Base-by-base conservation (phyloP, 192 early-diverging fungal genomes). In the Martensiomyces pterosporus region DNA sequence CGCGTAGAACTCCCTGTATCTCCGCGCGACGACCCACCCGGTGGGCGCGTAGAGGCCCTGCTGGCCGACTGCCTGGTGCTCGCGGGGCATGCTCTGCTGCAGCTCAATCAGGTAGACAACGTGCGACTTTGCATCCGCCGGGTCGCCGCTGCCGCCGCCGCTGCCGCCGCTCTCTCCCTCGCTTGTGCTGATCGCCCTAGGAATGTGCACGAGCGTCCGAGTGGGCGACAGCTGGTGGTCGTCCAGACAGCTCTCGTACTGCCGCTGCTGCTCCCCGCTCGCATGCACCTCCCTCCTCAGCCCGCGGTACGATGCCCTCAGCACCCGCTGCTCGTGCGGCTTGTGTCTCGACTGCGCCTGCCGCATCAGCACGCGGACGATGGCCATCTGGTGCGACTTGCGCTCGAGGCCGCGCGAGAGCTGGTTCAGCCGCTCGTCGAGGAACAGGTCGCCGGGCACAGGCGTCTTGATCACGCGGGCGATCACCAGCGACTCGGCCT, bases 1-100 rank as follows among this genome's bases (percentile, higher is more conserved):
- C 0, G 79, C 73, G 43, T 82, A 79, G 60, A 97, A 94, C 67
- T 97, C 91, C n/a, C 81, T 80, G 61, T 89, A 92, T 3, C 92
- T 67, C 6, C 89, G 76, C 2, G 77, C 74, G n/a, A 88, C 82
- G 14, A 88, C 76, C 88, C 88, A 90, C 3, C 86, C 84, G 3
- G 51, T 36, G 1, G 56, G 56, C 38, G 61, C 67, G 33, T 36
- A 41, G 29, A 12, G 12, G 12, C 16, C 24, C 8, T 24, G n/a
- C 15, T 24, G n/a, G 23, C 27, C 17, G 5, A 19, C 35, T 8
- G 14, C 27, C 18, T 54, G 75, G 7, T 72, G 63, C 7, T 79
- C 79, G 34, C 75, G 65, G 3, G 62, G 44, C 29, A 66, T 65
- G 10, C 79, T 45, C 42, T 86, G 81, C 45, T 85, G 82, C 9